Conservation (phyloP, 352 stramenopile species). For the Globisporangium orthogonon region DNA sequence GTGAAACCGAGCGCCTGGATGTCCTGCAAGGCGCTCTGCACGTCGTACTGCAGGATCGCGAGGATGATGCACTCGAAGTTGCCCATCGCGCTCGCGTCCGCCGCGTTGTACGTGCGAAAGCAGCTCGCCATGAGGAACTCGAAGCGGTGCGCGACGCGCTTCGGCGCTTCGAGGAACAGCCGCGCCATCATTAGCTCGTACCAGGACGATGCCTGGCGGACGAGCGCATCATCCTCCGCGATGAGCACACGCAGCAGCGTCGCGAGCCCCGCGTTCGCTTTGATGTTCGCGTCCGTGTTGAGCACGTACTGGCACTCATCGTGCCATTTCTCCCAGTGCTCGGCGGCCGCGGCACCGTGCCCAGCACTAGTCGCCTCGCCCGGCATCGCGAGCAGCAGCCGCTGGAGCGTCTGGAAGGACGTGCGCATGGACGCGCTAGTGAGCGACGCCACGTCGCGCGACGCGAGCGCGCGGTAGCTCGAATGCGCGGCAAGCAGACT, state of each 20-base stretch:
- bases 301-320: conserved; percentile 54
- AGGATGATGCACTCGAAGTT: conserved; percentile 82
- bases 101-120: conserved; percentile 37
- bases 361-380: conserved; percentile 7
- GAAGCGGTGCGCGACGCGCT: conserved; percentile 63
- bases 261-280: conserved; percentile 34
- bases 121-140: conserved; percentile 79
- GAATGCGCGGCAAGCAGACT: conserved; percentile 52
- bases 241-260: conserved; percentile 53
- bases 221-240: conserved; percentile 40
- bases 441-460: conserved; percentile 30
- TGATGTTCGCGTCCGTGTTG: conserved; percentile 46
- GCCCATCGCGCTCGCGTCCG: conserved; percentile 36
- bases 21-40: conserved; percentile 58
- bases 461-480: conserved; percentile 41
- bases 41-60: conserved; percentile 71
- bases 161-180: conserved; percentile 69
- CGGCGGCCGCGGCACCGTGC: conserved; percentile 4
- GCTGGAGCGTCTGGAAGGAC: conserved; percentile 54
- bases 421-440: conserved; percentile 34
- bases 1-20: conserved; percentile 60
- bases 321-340: conserved; percentile 62
- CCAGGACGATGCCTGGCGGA: conserved; percentile 40
- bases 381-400: conserved; percentile 65
- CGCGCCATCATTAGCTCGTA: conserved; percentile 80